phyloP scores from a whole-genome alignment of 257 asterid genomes.

The Solanum sejunctum region DNA sequence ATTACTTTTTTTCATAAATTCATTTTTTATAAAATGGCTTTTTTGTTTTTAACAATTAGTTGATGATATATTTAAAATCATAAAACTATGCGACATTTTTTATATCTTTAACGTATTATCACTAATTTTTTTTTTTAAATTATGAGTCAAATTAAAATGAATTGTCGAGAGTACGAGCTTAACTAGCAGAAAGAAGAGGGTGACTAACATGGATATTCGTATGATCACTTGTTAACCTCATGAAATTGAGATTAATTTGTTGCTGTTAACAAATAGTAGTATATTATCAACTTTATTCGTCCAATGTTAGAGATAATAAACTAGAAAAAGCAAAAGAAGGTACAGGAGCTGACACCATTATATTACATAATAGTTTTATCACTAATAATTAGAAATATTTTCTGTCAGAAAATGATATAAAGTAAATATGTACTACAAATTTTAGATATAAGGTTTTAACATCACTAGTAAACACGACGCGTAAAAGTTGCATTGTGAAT shows the following conservation, averaged over 20 bases:
- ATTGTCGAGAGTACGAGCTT: background rate
- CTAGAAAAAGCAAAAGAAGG: background rate
- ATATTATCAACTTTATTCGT: background rate
- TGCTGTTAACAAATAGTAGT: too few relatives aligned
- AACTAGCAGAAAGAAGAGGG: background rate
- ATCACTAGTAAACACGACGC: background rate
- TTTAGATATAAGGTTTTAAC: background rate
- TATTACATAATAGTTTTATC: background rate
- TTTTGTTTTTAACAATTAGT: background rate
- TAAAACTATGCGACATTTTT: too few relatives aligned
- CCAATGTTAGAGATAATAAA: too few relatives aligned
- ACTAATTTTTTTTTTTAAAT: too few relatives aligned
- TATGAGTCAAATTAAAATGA: too few relatives aligned
- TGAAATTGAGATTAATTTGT: background rate
- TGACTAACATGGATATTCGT: background rate
- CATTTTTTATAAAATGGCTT: too few relatives aligned
- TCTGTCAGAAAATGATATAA: background rate
- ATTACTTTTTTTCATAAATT: too few relatives aligned
- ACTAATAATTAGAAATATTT: background rate
- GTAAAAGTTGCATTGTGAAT: background rate
- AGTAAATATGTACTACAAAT: background rate
- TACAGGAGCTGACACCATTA: background rate
- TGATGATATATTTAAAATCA: too few relatives aligned
- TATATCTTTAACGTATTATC: too few relatives aligned
- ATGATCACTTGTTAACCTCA: too few relatives aligned